Percentiles rank a stretch among this genome's conserved stretches.
Conservation (phyloP, 345 rosid genomes). For the Corchorus capsularis region DNA sequence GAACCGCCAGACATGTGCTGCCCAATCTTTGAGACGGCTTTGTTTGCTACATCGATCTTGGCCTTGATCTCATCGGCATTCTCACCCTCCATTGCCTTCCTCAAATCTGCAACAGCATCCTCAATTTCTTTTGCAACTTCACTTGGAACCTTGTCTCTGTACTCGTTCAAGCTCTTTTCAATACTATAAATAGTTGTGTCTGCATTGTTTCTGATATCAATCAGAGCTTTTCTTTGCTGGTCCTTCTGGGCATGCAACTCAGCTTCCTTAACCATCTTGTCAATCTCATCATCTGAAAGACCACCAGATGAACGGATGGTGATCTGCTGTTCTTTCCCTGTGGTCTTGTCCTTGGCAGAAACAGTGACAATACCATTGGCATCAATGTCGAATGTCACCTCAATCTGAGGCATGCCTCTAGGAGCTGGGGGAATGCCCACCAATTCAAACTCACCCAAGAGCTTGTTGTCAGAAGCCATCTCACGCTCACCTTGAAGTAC, state of each 20-base stretch:
- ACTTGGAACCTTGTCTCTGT: slow-evolving; percentile 74
- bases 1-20: slow-evolving; percentile 73
- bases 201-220: slow-evolving; percentile 68
- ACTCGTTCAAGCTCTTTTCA: slow-evolving; percentile 83
- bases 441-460: slow-evolving; percentile 79
- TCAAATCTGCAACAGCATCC: slow-evolving; percentile 65
- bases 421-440: slow-evolving; percentile 90
- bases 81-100: slow-evolving; percentile 64
- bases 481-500: slow-evolving; percentile 96
- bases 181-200: slow-evolving; percentile 84
- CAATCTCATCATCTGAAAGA: slow-evolving; percentile 76
- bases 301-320: slow-evolving; percentile 93
- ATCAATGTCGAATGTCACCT: slow-evolving; percentile 89
- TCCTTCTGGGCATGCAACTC: slow-evolving; percentile 80
- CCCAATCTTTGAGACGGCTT: slow-evolving; percentile 87
- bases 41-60: slow-evolving; percentile 77
- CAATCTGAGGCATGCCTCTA: slow-evolving; percentile 84
- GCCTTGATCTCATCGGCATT: slow-evolving; percentile 66
- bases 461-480: slow-evolving; percentile 85
- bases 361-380: slow-evolving; percentile 93
- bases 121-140: slow-evolving; percentile 78
- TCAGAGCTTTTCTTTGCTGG: slow-evolving; percentile 67
- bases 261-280: slow-evolving; percentile 89
- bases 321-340: slow-evolving; percentile 79
- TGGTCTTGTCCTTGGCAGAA: slow-evolving; percentile 85